Base-by-base conservation (phyloP, 352 stramenopile genomes). In the Globisporangium megalacanthum region DNA sequence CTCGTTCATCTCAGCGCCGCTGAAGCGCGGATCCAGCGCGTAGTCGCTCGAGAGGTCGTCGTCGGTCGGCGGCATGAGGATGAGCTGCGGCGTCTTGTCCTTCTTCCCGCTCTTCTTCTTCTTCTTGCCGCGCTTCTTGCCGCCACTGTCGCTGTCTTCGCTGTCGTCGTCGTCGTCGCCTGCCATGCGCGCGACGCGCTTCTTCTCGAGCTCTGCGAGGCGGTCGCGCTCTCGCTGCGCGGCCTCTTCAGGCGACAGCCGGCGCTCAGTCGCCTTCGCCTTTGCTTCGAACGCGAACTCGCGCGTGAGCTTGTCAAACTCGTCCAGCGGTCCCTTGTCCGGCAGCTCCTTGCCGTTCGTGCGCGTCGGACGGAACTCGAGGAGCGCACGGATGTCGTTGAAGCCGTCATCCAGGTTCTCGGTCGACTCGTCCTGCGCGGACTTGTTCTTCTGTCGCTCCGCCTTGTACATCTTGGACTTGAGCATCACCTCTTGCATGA, bases 141-240 rank as follows among this genome's bases (percentile, higher is more conserved):
- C 70, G 25, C 55, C 72, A 0, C 77, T 72, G 9, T 82, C 73
- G 35, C 96, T 89, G 0, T 78, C 73, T 7, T 82, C 73, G 35
- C 96, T 89, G 41, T 87, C 79, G 22, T 83, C 72, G 9, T 82
- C 72, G 17, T 88, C 78, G 49, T 96, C 90, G n/a, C 93, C 93
- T 58, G 96, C 90, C 96, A 99, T 99, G 49, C 95, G 79, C 5
- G 89, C 90, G 20, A 98, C 61, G n/a, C 96, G 86, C 64, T 94
- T 88, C 48, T 89, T 92, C 72, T 99, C 96, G 17, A 98, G 64
- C 61, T 97, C 79, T 8, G 94, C 78, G 22, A 99, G 70, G 45
- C 83, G 74, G 46, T 98, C 91, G 19, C 89, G 77, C 68, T 98
- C 92, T 62, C 94, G 92, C 62, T 94, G 88, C 54, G 94, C 95